Percentiles rank a stretch among this genome's conserved stretches.
Evolutionary conservation across 371 early-diverging fungal genomes (phyloP).

Genomic region (Rhizomucor pusillus): DNA sequence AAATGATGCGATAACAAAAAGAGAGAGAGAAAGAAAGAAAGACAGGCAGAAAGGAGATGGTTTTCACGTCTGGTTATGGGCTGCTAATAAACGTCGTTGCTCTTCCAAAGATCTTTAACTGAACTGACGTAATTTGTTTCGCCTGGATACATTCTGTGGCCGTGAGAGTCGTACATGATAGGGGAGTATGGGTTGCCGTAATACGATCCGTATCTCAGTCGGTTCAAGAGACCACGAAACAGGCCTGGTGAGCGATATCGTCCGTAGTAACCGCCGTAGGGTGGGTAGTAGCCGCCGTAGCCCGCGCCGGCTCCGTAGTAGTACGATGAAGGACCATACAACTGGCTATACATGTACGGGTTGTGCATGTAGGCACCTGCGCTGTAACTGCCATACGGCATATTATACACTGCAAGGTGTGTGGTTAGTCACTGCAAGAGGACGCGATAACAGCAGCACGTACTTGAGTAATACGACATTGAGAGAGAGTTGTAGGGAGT

Average conservation of each 20-base stretch:
- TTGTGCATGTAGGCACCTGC: constrained; percentile 1
- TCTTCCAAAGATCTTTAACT: constrained; percentile 24
- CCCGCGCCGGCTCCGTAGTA: constrained; percentile 6
- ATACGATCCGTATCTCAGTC: constrained; percentile 17
- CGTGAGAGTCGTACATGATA: constrained; percentile 5
- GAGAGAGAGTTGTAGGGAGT: not conserved
- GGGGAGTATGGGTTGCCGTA: constrained; percentile 11
- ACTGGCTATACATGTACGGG: constrained; percentile 14
- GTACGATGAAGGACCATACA: constrained; percentile 5
- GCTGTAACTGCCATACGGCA: constrained; percentile 1
- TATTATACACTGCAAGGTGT: constrained; percentile 1
- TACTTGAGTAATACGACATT: constrained; percentile 15
- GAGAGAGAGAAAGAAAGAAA: constrained; percentile 1
- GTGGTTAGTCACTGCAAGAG: not conserved
- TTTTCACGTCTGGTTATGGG: not conserved
- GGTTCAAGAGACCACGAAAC: constrained; percentile 18
- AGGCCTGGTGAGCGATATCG: constrained; percentile 15
- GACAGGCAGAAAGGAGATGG: not conserved
- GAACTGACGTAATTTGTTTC: constrained; percentile 23
- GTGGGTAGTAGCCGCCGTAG: constrained; percentile 15
- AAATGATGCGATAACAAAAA: constrained; percentile 2
- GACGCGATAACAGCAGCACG: not conserved
- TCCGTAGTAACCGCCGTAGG: constrained; percentile 6
- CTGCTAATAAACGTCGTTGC: constrained; percentile 16
- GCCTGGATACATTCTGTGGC: constrained; percentile 14